Evolutionary conservation across 805 yeast species (phyloP).

Genomic region (Sugiyamaella floridensis): DNA sequence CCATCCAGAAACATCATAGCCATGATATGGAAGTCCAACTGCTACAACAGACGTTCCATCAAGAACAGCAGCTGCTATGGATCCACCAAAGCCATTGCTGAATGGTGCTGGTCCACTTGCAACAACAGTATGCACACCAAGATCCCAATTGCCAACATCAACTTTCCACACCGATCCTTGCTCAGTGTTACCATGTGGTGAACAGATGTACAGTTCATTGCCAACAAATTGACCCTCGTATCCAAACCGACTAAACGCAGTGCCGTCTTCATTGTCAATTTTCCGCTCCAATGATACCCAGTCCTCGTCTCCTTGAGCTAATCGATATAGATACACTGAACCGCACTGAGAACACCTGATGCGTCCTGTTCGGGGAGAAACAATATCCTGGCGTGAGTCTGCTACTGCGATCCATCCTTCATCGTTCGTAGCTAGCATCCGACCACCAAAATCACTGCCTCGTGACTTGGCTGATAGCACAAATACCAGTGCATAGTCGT

Average conservation of each 20-base stretch:
- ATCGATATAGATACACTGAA: slow-evolving; percentile 32
- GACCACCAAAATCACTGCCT: slow-evolving; percentile 25
- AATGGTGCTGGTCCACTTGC: slow-evolving; percentile 26
- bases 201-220: slow-evolving; percentile 32
- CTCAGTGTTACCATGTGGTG: slow-evolving; percentile 38
- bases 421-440: slow-evolving; percentile 19
- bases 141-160: slow-evolving; percentile 21
- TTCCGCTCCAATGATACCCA: slow-evolving; percentile 12
- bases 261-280: slow-evolving; percentile 9
- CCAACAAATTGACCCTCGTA: slow-evolving; percentile 26
- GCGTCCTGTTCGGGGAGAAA: slow-evolving; percentile 9
- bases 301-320: slow-evolving; percentile 14
- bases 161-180: slow-evolving; percentile 44
- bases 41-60: slow-evolving; percentile 14
- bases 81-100: slow-evolving; percentile 40
- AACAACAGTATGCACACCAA: slow-evolving; percentile 11
- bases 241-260: slow-evolving; percentile 30
- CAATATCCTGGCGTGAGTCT: slow-evolving; percentile 27
- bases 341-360: slow-evolving; percentile 36
- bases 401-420: slow-evolving; percentile 29
- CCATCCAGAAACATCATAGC: not conserved
- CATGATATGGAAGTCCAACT: slow-evolving; percentile 27
- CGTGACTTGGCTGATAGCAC: slow-evolving; percentile 7
- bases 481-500: slow-evolving; percentile 10
- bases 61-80: slow-evolving; percentile 24